A percentile compares a stretch with the other conserved stretches of the same genome.
Conservation (phyloP, 805 yeast species). For the Sugiyamaella chiloensis region DNA sequence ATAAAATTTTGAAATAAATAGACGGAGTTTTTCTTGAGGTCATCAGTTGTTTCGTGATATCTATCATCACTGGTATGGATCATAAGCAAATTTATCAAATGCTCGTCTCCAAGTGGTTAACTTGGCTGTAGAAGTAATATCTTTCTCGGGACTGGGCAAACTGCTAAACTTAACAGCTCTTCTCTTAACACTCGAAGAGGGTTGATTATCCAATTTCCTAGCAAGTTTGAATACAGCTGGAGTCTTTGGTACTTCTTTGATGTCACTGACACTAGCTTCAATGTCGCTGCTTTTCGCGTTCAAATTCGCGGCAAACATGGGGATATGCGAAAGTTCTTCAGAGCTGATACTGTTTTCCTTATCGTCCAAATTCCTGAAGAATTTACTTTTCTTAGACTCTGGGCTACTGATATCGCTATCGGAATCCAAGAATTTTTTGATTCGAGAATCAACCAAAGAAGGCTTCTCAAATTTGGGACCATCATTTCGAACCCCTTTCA, state of each 20-base stretch:
- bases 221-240: no score
- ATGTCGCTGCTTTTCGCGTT: no score
- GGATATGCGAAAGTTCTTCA: no score
- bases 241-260: background rate
- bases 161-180: background rate
- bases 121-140: background rate
- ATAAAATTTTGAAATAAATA: no score
- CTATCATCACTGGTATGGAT: background rate
- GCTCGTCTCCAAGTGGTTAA: background rate
- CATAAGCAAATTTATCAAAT: background rate
- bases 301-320: no score
- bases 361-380: background rate
- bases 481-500: no score
- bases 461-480: background rate
- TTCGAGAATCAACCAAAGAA: background rate
- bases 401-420: constrained; percentile 8
- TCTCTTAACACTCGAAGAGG: background rate
- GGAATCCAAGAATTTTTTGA: constrained; percentile 11
- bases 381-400: constrained; percentile 1
- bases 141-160: background rate
- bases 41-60: no score
- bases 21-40: no score
- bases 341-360: constrained; percentile 1
- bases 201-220: no score
- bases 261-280: no score